Percentiles rank a stretch among this genome's conserved stretches.
These are phyloP conservation scores for Schrenkiella parvula DNA, from an alignment of 345 rosid genomes.

Conservation along the genomic window DNA sequence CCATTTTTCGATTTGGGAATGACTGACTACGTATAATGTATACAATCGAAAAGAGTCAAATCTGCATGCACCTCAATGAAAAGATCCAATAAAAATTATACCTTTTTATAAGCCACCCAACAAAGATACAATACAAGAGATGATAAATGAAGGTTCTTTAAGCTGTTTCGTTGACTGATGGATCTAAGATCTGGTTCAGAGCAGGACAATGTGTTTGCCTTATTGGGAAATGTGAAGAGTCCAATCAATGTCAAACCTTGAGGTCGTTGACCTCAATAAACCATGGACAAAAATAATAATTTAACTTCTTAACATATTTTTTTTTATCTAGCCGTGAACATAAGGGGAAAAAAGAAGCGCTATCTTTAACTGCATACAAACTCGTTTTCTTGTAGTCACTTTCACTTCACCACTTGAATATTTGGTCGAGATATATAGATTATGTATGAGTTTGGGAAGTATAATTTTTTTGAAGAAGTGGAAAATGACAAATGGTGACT, in stretches of 20 bases:
- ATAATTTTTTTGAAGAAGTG: not conserved
- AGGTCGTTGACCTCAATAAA: not conserved
- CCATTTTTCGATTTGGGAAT: not conserved
- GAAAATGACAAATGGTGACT: not conserved
- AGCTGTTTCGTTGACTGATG: not conserved
- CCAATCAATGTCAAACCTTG: not conserved
- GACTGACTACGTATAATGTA: not conserved
- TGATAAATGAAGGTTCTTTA: not conserved
- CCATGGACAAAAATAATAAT: not conserved
- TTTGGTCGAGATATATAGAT: not conserved
- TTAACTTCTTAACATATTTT: not conserved
- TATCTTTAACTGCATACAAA: not conserved
- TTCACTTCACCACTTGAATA: not conserved
- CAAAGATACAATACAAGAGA: too few relatives aligned
- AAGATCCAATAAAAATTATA: too few relatives aligned
- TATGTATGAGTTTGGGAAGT: not conserved
- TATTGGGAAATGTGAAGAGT: not conserved
- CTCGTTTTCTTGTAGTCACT: not conserved
- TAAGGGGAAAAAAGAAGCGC: not conserved
- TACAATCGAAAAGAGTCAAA: not conserved
- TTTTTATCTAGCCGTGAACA: not conserved
- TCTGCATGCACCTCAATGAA: not conserved
- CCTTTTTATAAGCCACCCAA: too few relatives aligned
- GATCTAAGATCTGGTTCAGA: not conserved
- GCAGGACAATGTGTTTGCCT: not conserved